phyloP scores from a whole-genome alignment of 2,329 filamentous ascomycete species.

The Ceratocystis smalleyi region DNA sequence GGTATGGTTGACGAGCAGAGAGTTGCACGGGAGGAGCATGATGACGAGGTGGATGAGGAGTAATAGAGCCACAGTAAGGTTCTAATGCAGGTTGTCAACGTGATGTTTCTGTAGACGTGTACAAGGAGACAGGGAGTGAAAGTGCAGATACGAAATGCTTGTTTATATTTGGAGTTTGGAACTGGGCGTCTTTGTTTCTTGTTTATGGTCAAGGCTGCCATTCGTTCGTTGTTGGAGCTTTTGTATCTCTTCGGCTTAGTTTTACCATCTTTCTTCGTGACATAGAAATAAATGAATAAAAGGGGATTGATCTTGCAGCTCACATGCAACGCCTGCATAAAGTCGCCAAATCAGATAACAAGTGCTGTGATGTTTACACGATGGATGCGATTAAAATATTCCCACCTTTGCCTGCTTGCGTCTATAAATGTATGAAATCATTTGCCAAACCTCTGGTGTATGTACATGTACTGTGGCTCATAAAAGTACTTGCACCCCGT shows the following conservation, averaged over 20 bases:
- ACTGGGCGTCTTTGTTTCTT: neutral
- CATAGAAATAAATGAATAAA: neutral
- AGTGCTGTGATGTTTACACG: neutral
- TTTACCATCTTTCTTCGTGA: neutral
- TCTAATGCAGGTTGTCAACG: neutral
- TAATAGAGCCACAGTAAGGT: neutral
- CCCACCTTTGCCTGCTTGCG: neutral
- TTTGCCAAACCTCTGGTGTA: neutral
- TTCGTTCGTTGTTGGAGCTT: neutral
- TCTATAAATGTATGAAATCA: neutral
- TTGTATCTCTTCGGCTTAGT: neutral
- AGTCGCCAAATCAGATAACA: too few species aligned
- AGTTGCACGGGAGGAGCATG: conserved; percentile 13
- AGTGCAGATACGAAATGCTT: neutral
- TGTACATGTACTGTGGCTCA: neutral
- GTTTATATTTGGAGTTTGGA: conserved; percentile 11
- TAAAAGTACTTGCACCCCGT: neutral
- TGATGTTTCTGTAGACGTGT: neutral
- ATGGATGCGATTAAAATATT: neutral
- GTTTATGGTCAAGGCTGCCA: neutral
- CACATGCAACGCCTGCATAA: neutral
- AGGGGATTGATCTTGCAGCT: neutral
- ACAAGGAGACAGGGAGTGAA: neutral
- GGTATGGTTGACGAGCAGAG: conserved; percentile 22
- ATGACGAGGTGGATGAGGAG: neutral